Percentiles rank a stretch among this genome's conserved stretches.
Conservation (phyloP, 176 grass and related monocot genomes). For the Triticum aestivum region DNA sequence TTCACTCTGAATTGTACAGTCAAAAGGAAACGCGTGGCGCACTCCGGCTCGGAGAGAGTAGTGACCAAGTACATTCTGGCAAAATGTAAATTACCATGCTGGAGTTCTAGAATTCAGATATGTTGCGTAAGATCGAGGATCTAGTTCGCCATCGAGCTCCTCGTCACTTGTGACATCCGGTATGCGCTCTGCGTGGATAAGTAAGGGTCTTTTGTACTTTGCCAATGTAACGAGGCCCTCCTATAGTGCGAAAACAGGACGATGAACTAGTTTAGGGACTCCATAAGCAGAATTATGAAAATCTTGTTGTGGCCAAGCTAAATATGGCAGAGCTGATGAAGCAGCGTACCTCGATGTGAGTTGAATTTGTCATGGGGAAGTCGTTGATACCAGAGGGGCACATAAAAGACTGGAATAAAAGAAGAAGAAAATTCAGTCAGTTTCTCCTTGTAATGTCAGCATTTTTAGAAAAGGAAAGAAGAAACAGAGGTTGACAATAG, state of each 20-base stretch:
- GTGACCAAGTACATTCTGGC: background rate
- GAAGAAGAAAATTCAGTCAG: conserved; percentile 24
- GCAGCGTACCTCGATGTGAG: conserved; percentile 76
- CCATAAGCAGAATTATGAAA: background rate
- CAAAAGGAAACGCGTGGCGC: background rate
- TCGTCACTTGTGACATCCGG: conserved; percentile 45
- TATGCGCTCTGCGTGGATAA: conserved; percentile 86
- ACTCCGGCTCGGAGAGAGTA: background rate
- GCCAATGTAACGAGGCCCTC: conserved; percentile 83
- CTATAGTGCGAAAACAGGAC: conserved; percentile 35
- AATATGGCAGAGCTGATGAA: background rate
- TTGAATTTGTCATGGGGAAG: conserved; percentile 99
- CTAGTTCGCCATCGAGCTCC: conserved; percentile 28
- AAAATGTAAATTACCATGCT: conserved; percentile 60
- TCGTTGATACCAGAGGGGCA: conserved; percentile 91
- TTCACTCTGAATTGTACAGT: background rate
- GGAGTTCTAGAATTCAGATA: conserved; percentile 83
- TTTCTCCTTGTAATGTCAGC: background rate
- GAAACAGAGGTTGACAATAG: background rate
- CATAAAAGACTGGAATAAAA: conserved; percentile 88
- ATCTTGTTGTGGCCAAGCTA: background rate
- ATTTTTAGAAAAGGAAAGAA: background rate
- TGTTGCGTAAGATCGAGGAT: conserved; percentile 71
- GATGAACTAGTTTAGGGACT: background rate
- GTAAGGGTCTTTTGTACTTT: conserved; percentile 87